These are phyloP conservation scores for Ephemerocybe angulata DNA, from an alignment of 768 basidiomycete genomes.

Conservation along the genomic window DNA sequence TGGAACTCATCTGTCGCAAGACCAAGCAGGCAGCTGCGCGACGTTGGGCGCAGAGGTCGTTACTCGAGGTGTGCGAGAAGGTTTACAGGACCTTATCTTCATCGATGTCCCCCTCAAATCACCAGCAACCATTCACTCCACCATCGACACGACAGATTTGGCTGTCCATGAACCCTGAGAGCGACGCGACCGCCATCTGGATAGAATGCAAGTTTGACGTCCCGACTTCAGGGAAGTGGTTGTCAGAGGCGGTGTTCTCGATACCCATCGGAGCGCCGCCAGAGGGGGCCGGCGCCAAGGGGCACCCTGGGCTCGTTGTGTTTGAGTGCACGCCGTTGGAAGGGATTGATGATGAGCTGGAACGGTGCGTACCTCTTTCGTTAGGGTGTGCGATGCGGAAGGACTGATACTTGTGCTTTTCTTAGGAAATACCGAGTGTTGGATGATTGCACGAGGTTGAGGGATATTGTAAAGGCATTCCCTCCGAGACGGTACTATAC, in stretches of 20 bases:
- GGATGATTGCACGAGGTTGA: conserved; percentile 69
- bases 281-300: not conserved
- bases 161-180: conserved; percentile 72
- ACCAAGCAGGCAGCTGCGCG: conserved; percentile 66
- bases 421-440: conserved; percentile 64
- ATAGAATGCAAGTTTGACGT: conserved; percentile 72
- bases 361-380: conserved; percentile 52
- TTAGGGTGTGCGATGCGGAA: not conserved
- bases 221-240: conserved; percentile 61
- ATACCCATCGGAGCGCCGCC: conserved; percentile 40
- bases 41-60: conserved; percentile 74
- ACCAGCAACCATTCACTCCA: conserved; percentile 26
- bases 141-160: conserved; percentile 57
- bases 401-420: not conserved
- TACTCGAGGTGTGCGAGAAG: conserved; percentile 46
- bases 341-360: conserved; percentile 59
- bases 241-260: conserved; percentile 54
- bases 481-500: conserved; percentile 55
- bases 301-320: conserved; percentile 61
- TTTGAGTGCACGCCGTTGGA: conserved; percentile 72
- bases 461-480: conserved; percentile 56
- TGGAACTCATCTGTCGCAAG: conserved; percentile 39
- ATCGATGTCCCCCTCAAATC: conserved; percentile 2
- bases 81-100: conserved; percentile 26
- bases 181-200: conserved; percentile 78